Conservation (phyloP, 768 basidiomycete genomes). For the Myochromella boudieri region DNA sequence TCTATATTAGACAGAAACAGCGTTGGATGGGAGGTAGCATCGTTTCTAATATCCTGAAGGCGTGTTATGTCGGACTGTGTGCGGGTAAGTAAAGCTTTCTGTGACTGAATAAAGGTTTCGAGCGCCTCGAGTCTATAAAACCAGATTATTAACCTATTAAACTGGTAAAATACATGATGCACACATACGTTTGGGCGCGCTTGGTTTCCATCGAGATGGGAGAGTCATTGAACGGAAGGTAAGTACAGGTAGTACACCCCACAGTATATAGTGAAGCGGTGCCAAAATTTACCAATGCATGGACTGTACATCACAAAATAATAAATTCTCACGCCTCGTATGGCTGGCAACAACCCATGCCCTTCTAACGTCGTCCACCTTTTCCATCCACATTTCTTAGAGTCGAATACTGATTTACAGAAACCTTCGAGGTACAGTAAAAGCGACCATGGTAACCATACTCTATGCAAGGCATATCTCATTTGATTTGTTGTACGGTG, state of each 20-base stretch:
- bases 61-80: conserved; percentile 64
- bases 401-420: too few species aligned
- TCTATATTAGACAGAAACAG: conserved; percentile 29
- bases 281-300: not conserved
- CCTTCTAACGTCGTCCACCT: not conserved
- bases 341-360: not conserved
- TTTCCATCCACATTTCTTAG: too few species aligned
- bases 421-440: too few species aligned
- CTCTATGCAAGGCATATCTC: too few species aligned
- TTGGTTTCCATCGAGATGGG: conserved; percentile 32
- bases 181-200: conserved; percentile 39
- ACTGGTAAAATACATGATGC: not conserved
- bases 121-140: conserved; percentile 59
- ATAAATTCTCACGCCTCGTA: conserved; percentile 15
- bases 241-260: not conserved
- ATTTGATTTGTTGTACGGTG: too few species aligned
- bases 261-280: not conserved
- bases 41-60: conserved; percentile 44
- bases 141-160: not conserved
- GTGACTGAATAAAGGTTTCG: conserved; percentile 60
- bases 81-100: conserved; percentile 56
- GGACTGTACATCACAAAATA: conserved; percentile 1
- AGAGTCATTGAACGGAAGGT: conserved; percentile 17
- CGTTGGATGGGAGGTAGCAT: conserved; percentile 35
- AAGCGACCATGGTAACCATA: too few species aligned